Conservation (phyloP, 495 filamentous ascomycete genomes). For the Neurospora sp. region DNA sequence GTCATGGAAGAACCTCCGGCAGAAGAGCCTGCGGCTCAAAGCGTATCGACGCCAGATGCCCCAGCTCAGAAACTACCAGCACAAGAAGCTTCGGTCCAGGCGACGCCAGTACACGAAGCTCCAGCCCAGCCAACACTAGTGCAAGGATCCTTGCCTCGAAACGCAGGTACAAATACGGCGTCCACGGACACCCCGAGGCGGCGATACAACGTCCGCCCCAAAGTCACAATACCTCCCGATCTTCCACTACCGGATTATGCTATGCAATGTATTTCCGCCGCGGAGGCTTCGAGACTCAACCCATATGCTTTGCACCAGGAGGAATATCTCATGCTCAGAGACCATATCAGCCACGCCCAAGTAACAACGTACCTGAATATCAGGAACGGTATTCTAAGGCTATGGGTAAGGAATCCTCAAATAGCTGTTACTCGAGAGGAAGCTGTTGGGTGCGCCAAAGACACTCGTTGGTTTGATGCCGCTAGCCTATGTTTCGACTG, state of each 20-base stretch:
- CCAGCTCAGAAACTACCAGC: not conserved
- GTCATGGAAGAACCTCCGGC: not conserved
- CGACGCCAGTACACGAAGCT: not conserved
- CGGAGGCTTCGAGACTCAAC: slow-evolving; percentile 79
- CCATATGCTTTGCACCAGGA: slow-evolving; percentile 81
- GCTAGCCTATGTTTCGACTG: slow-evolving; percentile 87
- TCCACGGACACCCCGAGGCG: slow-evolving; percentile 9
- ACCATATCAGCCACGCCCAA: slow-evolving; percentile 76
- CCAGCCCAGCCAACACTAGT: not conserved
- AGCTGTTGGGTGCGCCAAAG: slow-evolving; percentile 84
- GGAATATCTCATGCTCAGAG: slow-evolving; percentile 69
- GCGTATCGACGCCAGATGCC: not conserved
- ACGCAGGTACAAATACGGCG: not conserved
- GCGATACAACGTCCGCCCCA: slow-evolving; percentile 52
- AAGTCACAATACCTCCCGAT: slow-evolving; percentile 71
- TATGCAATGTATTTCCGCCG: slow-evolving; percentile 77
- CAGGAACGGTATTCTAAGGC: slow-evolving; percentile 82
- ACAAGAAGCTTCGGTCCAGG: not conserved
- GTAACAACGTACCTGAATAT: slow-evolving; percentile 97
- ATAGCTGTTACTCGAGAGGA: slow-evolving; percentile 80
- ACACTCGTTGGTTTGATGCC: slow-evolving; percentile 81
- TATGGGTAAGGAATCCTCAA: slow-evolving; percentile 87
- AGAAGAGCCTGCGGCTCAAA: not conserved
- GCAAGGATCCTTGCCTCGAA: not conserved
- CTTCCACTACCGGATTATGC: slow-evolving; percentile 67